These are phyloP conservation scores for Apiospora sp. DNA, from an alignment of 2,329 filamentous ascomycete genomes.

Conservation along the genomic window DNA sequence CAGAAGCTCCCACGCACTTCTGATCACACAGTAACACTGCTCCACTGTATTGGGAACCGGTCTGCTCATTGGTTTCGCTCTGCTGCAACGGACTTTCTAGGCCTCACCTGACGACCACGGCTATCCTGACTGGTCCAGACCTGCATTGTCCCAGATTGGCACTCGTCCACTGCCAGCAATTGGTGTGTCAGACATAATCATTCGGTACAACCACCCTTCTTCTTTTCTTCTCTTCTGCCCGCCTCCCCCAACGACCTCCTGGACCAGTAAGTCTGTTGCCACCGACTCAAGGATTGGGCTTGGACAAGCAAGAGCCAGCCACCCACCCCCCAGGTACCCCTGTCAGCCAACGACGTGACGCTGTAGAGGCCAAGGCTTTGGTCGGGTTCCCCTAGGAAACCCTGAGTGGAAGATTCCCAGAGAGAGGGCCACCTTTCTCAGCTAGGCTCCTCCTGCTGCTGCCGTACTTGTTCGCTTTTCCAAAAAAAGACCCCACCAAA, in stretches of 20 bases:
- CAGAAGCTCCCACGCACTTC: slow-evolving; percentile 40
- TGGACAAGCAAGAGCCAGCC: slow-evolving; percentile 26
- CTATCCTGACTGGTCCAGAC: slow-evolving; percentile 6
- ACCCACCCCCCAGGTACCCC: slow-evolving; percentile 23
- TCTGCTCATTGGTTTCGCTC: slow-evolving; percentile 37
- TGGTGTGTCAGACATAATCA: slow-evolving; percentile 26
- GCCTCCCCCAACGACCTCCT: slow-evolving; percentile 8
- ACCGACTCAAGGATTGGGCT: slow-evolving; percentile 29
- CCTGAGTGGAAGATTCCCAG: slow-evolving; percentile 21
- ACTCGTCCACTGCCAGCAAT: slow-evolving; percentile 17
- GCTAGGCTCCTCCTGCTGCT: slow-evolving; percentile 12
- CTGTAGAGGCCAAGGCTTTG: slow-evolving; percentile 25
- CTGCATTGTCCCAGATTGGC: slow-evolving; percentile 22
- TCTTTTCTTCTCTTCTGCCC: neutral
- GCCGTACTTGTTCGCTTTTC: slow-evolving; percentile 28
- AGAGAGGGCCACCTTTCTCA: slow-evolving; percentile 21
- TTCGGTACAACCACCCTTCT: slow-evolving; percentile 25
- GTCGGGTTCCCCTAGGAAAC: slow-evolving; percentile 28
- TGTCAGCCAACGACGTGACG: slow-evolving; percentile 29
- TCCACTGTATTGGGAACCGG: slow-evolving; percentile 38
- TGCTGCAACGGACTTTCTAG: slow-evolving; percentile 31
- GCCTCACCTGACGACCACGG: slow-evolving; percentile 30
- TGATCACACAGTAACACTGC: slow-evolving; percentile 40
- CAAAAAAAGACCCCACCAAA: slow-evolving; percentile 33
- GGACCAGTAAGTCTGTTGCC: slow-evolving; percentile 29